phyloP scores from a whole-genome alignment of 2,329 filamentous ascomycete genomes.

The Berkeleyomyces basicola region DNA sequence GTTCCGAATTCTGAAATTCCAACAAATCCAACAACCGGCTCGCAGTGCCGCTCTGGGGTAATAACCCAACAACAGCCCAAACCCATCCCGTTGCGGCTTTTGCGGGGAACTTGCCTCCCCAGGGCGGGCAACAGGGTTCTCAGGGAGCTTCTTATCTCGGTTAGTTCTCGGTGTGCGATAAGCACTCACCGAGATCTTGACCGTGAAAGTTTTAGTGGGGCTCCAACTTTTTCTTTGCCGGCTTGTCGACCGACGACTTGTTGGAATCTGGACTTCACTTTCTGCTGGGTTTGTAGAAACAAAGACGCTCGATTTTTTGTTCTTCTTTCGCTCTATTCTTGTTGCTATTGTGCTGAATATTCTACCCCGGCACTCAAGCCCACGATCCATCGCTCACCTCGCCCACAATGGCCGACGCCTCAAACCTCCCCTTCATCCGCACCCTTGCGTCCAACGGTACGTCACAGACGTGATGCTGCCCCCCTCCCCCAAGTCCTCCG shows the following conservation, averaged over 20 bases:
- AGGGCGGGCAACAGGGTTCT: neutral
- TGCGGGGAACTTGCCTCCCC: constrained; percentile 15
- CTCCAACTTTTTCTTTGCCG: constrained; percentile 10
- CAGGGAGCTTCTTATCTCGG: constrained; percentile 7
- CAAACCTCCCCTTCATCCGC: constrained; percentile 57
- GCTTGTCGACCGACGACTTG: neutral
- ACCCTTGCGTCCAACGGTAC: constrained; percentile 71
- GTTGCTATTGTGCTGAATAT: neutral
- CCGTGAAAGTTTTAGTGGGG: constrained; percentile 13
- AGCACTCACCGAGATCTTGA: constrained; percentile 11
- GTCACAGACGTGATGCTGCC: constrained; percentile 18
- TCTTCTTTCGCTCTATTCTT: neutral
- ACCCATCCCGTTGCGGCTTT: neutral
- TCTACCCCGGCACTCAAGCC: neutral
- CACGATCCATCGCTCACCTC: neutral
- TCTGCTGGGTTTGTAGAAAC: neutral
- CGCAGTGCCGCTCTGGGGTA: no score
- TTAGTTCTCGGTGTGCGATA: constrained; percentile 3
- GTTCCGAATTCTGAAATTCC: no score
- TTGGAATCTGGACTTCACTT: neutral
- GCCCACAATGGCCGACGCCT: constrained; percentile 24
- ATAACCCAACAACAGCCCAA: no score
- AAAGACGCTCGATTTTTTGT: neutral
- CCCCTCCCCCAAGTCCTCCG: neutral
- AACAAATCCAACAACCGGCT: no score